Base-by-base conservation (phyloP, 2,329 filamentous ascomycete species). In the Ceratocystis lukuohia region DNA sequence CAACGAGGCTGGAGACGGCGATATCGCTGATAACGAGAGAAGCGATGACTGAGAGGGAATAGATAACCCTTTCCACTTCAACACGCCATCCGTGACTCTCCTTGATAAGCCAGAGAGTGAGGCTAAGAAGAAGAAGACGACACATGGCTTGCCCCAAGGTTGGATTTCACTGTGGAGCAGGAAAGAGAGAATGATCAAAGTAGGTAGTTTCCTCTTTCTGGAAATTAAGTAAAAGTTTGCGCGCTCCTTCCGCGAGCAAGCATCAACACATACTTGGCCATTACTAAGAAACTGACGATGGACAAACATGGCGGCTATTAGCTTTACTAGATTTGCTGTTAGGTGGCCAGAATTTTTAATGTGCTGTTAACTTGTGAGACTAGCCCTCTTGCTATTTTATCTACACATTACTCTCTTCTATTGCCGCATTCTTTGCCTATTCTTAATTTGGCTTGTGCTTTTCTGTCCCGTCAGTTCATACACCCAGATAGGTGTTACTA, bases 1-100 rank as follows among this genome's bases (percentile, higher is more conserved):
- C 17, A 20, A 37, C 20, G 56, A 59, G 17, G 12, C 6, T 12
- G 30, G 28, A 71, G 71, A 74, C 17, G 61, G 25, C 25, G 61
- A 50, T 12, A 44, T 25, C n/a, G 41, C 6, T 5, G 61, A 44
- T 6, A 20, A 44, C 28, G 61, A 17, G 33, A 22, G 61, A 20
- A 12, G 5, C 22, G 22, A 10, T 53, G 10, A 25, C 48, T 41
- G 37, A 41, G 5, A 15, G 22, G 22, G 20, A 25, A 28, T 10
- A 22, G 10, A 28, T 53, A 5, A 3, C 3, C 48, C 10, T 12
- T 41, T 41, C 12, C 37, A 12, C 10, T 5, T 12, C 10, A 41
- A 15, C 37, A 41, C 12, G 37, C 12, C 12, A 41, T 41, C 37
- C 10, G 10, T 41, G 37, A 12, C 10, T 41, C 10, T 15, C 10